These are phyloP conservation scores for Intubia oerlemansii DNA, from an alignment of 2,329 filamentous ascomycete species.

Conservation along the genomic window DNA sequence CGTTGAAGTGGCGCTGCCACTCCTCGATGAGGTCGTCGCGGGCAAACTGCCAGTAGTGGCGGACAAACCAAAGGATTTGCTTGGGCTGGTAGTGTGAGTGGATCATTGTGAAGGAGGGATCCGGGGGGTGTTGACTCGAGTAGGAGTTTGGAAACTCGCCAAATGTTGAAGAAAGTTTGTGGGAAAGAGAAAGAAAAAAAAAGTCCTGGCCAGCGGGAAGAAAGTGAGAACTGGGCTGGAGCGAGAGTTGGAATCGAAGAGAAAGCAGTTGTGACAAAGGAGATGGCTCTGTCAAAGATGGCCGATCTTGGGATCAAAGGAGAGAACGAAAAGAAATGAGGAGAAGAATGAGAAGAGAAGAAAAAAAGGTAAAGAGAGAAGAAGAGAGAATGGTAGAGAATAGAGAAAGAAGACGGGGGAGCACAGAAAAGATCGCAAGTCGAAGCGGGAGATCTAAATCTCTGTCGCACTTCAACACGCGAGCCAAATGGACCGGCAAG, in stretches of 20 bases:
- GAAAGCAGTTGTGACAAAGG: not conserved
- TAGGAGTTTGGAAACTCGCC: no score
- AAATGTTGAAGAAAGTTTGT: no score
- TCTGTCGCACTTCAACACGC: no score
- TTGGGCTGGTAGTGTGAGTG: constrained; percentile 7
- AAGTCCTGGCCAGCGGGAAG: not conserved
- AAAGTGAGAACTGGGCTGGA: not conserved
- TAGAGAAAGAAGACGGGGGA: no score
- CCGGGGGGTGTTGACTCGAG: not conserved
- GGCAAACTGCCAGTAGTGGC: constrained; percentile 7
- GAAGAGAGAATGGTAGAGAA: no score
- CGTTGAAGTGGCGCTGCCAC: constrained; percentile 4
- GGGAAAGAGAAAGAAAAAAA: not conserved
- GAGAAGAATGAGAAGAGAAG: not conserved
- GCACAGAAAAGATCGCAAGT: no score
- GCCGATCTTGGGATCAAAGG: no score
- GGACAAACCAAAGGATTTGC: constrained; percentile 8
- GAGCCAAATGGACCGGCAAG: no score
- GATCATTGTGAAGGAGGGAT: constrained; percentile 5
- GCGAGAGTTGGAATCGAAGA: not conserved
- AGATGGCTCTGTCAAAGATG: no score
- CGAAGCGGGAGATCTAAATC: no score
- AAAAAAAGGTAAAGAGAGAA: not conserved
- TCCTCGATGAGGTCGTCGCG: constrained; percentile 3
- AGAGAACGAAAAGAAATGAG: not conserved